Evolutionary conservation across 1,139 yeast species (phyloP).

Genomic region (Debaryomyces nepalensis): DNA sequence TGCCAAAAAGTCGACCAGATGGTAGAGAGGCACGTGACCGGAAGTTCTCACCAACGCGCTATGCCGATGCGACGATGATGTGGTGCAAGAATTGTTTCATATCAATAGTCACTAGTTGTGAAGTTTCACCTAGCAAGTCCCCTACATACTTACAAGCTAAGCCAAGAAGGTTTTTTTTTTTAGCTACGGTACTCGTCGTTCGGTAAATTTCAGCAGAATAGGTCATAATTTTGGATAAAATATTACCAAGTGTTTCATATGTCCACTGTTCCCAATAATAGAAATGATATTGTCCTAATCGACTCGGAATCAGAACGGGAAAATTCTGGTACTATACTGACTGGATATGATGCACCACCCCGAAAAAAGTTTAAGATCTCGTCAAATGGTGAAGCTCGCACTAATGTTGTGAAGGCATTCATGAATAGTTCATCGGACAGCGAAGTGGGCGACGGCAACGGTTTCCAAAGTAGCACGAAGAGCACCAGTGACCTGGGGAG

Average conservation of each 20-base stretch:
- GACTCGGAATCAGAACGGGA: constrained; percentile 25
- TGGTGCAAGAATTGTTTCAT: constrained; percentile 3
- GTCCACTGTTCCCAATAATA: constrained; percentile 8
- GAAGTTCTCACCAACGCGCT: background rate
- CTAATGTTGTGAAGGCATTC: constrained; percentile 12
- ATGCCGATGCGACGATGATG: constrained; percentile 6
- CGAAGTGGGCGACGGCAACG: constrained; percentile 3
- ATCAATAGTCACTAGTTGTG: no score
- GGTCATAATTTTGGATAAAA: background rate
- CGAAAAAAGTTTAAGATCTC: constrained; percentile 15
- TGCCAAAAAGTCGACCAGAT: no score
- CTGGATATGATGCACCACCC: constrained; percentile 5
- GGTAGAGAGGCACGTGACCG: background rate
- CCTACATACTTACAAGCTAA: no score
- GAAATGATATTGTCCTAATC: constrained; percentile 23
- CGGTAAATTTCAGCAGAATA: background rate
- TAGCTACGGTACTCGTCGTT: no score
- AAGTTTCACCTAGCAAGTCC: no score
- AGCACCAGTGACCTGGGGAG: background rate
- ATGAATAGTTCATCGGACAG: constrained; percentile 15
- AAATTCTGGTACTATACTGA: constrained; percentile 1
- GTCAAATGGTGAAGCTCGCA: constrained; percentile 11
- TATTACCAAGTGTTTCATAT: constrained; percentile 8
- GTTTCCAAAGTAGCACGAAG: background rate
- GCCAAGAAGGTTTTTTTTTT: no score